Evolutionary conservation across 1,284 basidiomycete species (phyloP).

Genomic region (Leccinum subfulvum): DNA sequence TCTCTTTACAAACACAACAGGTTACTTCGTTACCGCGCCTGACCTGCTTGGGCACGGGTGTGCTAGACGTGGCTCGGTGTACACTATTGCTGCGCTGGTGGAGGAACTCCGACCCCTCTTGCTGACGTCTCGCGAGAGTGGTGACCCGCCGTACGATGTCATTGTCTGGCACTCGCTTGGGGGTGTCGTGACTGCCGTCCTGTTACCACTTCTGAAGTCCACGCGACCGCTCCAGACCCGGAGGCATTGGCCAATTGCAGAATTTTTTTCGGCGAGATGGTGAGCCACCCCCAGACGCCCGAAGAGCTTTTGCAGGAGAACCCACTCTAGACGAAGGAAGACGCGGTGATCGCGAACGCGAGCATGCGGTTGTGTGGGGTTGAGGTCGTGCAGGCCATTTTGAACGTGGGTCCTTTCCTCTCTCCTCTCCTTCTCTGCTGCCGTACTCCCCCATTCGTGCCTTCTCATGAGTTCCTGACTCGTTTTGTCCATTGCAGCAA

Average conservation of each 20-base stretch:
- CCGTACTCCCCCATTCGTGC: neutral
- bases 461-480: neutral
- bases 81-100: conserved; percentile 17
- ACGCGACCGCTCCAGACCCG: neutral
- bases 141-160: conserved; percentile 6
- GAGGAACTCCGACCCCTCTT: conserved; percentile 12
- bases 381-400: neutral
- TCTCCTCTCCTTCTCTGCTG: conserved; percentile 8
- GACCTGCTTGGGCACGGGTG: conserved; percentile 25
- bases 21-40: conserved; percentile 17
- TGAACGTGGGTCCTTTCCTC: conserved; percentile 11
- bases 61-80: conserved; percentile 13
- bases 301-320: neutral
- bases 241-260: neutral
- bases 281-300: neutral
- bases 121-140: neutral
- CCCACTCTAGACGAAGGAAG: conserved; percentile 7
- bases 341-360: neutral
- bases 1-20: neutral
- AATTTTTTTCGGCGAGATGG: accelerated
- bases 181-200: conserved; percentile 7
- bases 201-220: conserved; percentile 9
- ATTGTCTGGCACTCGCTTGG: conserved; percentile 26
- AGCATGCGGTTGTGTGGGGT: conserved; percentile 7
- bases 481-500: conserved; percentile 11